phyloP scores from a whole-genome alignment of 306 rosid species.

The Quercus aquifolioides region DNA sequence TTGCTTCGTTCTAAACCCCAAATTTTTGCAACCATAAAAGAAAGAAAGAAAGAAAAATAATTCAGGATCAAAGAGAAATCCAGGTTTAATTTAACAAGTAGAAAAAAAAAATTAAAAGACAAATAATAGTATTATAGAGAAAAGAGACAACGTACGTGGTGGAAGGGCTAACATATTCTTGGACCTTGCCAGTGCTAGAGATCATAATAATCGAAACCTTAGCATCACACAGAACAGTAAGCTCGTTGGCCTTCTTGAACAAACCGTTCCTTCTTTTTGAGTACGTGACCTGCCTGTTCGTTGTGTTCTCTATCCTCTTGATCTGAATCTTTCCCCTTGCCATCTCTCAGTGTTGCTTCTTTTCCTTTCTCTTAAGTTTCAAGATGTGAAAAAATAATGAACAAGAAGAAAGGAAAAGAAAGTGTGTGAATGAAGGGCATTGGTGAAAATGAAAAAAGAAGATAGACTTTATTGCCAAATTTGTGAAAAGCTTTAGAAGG shows the following conservation, averaged over 20 bases:
- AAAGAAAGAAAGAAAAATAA: not conserved
- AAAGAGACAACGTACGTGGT: slow-evolving; percentile 36
- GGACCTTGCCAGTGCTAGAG: slow-evolving; percentile 67
- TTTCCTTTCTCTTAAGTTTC: not conserved
- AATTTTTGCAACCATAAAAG: not conserved
- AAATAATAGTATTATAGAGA: no score
- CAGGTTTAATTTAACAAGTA: slow-evolving; percentile 11
- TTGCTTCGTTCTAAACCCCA: slow-evolving; percentile 56
- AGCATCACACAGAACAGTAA: slow-evolving; percentile 86
- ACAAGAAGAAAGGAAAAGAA: not conserved
- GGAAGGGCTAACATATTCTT: slow-evolving; percentile 63
- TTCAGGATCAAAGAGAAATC: not conserved
- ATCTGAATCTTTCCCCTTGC: slow-evolving; percentile 97
- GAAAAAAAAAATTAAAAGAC: not conserved
- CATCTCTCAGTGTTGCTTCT: slow-evolving; percentile 32
- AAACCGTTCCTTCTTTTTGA: slow-evolving; percentile 83
- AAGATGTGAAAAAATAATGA: not conserved
- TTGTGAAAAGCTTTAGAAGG: no score
- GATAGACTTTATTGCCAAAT: no score
- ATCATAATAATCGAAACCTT: slow-evolving; percentile 70
- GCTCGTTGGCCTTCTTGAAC: slow-evolving; percentile 89
- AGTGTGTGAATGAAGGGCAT: not conserved
- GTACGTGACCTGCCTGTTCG: slow-evolving; percentile 80
- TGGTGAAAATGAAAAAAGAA: no score
- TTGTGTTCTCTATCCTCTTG: slow-evolving; percentile 81